Conservation (phyloP, 148 eudicot species). For the Silene uniflora region DNA sequence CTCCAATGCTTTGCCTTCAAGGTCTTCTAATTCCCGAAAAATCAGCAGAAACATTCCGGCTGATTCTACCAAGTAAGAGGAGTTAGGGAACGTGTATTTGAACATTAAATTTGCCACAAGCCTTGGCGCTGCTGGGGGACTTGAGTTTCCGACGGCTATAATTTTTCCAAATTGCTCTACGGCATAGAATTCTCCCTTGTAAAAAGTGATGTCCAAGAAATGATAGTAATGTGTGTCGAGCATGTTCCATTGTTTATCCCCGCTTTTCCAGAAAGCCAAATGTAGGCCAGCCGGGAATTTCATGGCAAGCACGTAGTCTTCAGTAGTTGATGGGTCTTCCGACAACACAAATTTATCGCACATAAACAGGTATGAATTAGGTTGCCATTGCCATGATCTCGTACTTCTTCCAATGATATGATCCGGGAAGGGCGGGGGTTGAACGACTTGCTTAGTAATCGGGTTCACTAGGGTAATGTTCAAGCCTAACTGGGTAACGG, state of each 20-base stretch:
- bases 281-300: background rate
- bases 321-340: background rate
- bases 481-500: background rate
- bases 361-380: background rate
- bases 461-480: background rate
- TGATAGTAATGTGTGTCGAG: background rate
- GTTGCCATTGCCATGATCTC: background rate
- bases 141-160: constrained; percentile 1
- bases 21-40: background rate
- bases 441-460: constrained; percentile 4
- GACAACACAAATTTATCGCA: background rate
- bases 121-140: background rate
- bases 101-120: background rate
- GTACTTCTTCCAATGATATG: background rate
- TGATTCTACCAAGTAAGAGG: constrained; percentile 6
- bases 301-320: background rate
- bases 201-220: background rate
- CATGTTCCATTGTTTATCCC: constrained; percentile 3
- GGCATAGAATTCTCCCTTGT: constrained; percentile 4
- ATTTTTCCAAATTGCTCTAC: background rate
- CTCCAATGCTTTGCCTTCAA: background rate
- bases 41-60: background rate
- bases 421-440: background rate
- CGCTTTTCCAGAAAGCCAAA: constrained; percentile 9
- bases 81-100: background rate